phyloP scores from a whole-genome alignment of 2,329 filamentous ascomycete genomes.

The Stachybotrys chlorohalonatus region DNA sequence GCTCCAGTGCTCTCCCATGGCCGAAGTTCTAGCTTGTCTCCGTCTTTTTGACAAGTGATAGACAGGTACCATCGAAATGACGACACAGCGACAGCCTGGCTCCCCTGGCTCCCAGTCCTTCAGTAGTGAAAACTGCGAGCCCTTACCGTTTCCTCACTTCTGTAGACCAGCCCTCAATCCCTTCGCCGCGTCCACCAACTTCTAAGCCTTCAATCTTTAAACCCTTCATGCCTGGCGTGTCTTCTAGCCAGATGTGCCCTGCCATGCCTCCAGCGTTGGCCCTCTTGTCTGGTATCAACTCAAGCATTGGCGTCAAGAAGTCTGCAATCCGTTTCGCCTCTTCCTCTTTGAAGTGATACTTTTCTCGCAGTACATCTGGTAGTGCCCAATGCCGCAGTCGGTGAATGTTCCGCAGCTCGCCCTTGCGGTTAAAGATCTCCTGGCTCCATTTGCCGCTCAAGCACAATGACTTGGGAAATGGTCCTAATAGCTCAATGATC shows the following conservation, averaged over 20 bases:
- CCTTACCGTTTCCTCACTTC: slow-evolving; percentile 75
- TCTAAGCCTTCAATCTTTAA: slow-evolving; percentile 63
- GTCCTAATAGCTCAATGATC: slow-evolving; percentile 92
- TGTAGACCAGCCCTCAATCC: slow-evolving; percentile 86
- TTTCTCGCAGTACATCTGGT: slow-evolving; percentile 85
- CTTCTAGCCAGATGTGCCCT: slow-evolving; percentile 71
- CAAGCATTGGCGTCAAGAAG: slow-evolving; percentile 85
- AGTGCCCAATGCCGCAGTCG: slow-evolving; percentile 92
- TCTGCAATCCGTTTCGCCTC: slow-evolving; percentile 70
- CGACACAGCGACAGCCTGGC: neutral
- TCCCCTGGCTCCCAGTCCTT: neutral
- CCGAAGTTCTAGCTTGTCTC: neutral
- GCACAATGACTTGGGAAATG: slow-evolving; percentile 87
- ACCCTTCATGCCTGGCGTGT: slow-evolving; percentile 81
- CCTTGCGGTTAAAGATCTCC: slow-evolving; percentile 97
- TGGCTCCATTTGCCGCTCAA: slow-evolving; percentile 94
- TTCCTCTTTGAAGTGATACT: slow-evolving; percentile 86
- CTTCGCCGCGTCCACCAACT: slow-evolving; percentile 78
- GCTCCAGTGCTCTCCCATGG: neutral
- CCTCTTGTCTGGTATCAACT: slow-evolving; percentile 76
- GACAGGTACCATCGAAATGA: neutral
- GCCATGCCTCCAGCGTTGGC: slow-evolving; percentile 97
- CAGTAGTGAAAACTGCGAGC: slow-evolving; percentile 6
- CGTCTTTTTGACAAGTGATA: neutral
- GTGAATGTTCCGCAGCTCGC: slow-evolving; percentile 95